Evolutionary conservation across 2,329 filamentous ascomycete genomes (phyloP), one percentile per base, ranked within the genome.

Genomic region (Esteya vermicola): DNA sequence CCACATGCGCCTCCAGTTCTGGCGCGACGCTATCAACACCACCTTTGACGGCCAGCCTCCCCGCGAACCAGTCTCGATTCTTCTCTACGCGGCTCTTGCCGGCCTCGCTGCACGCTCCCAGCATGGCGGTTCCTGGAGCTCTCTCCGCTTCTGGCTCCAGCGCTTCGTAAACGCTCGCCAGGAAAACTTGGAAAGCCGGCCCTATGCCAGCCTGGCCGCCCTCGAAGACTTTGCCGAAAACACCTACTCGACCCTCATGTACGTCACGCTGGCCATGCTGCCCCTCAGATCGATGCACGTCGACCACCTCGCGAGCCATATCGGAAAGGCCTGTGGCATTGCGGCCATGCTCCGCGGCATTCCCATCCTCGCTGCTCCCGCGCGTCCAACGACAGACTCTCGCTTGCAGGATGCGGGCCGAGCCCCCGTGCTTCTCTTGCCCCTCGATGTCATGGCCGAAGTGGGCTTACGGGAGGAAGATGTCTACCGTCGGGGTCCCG

Each of bases 251-350:
- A 93, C 85, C 0, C 67, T 96, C 33, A 75, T 93, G 60, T 98
- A 98, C 57, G 70, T 93, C 46, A 89, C 82, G 1, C 64, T 96
- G 28, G 85, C 85, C 16, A 70, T 81, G 7, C 62, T 95, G 42
- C 82, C 85, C 0, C 67, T 95, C 52, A 74, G 78, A 9, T 93
- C 84, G 1, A 70, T 94, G 51, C 81, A 88, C 20, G 76, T 86
- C 32, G 91, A 98, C 53, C 91, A 98, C 60, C 67, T 98, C 16
- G 89, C 89, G 9, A 93, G 84, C 40, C 91, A 98, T 57, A 83
- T 96, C 43, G 91, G 91, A 39, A 98, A 98, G 55, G 88, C 91
- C 0, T 81, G 78, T 36, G 91, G 91, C 9, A 95, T 98, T 40
- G 71, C 78, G 3, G 81, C 89, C 1, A 73, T 94, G 0, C 64